phyloP scores from a whole-genome alignment of 2,329 filamentous ascomycete genomes.

The Rasamsonia emersonii region DNA sequence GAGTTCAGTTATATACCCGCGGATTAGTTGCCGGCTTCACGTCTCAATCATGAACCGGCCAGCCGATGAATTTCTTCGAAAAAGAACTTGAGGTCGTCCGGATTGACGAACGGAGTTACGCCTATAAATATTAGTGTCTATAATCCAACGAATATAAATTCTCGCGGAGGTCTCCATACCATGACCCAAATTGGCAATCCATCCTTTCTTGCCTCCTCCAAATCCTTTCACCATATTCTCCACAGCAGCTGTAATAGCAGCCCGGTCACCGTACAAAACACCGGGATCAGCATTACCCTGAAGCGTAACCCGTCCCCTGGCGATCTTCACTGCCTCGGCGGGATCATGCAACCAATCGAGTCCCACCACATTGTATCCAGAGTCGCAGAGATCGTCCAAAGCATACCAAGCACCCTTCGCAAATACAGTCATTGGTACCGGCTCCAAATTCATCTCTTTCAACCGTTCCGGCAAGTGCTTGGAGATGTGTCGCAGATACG shows the following conservation, averaged over 20 bases:
- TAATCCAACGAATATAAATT: slow-evolving; percentile 4
- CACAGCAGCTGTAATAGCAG: slow-evolving; percentile 73
- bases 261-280: slow-evolving; percentile 74
- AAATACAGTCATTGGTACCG: slow-evolving; percentile 94
- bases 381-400: slow-evolving; percentile 73
- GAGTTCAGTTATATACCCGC: too few species aligned
- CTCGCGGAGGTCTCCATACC: slow-evolving; percentile 48
- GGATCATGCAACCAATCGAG: slow-evolving; percentile 93
- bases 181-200: slow-evolving; percentile 95
- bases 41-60: slow-evolving; percentile 17
- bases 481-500: slow-evolving; percentile 78
- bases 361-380: slow-evolving; percentile 88
- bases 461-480: slow-evolving; percentile 68
- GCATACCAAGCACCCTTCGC: slow-evolving; percentile 97
- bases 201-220: slow-evolving; percentile 72
- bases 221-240: slow-evolving; percentile 85
- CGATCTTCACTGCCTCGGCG: slow-evolving; percentile 69
- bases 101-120: slow-evolving; percentile 89
- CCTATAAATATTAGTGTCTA: slow-evolving; percentile 43
- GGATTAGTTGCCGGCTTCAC: background rate
- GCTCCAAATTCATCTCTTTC: slow-evolving; percentile 63
- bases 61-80: slow-evolving; percentile 79
- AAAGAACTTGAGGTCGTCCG: slow-evolving; percentile 86
- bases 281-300: slow-evolving; percentile 97
- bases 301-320: slow-evolving; percentile 68